Evolutionary conservation across 371 early-diverging fungal genomes (phyloP).

Genomic region (Apophysomyces elegans): DNA sequence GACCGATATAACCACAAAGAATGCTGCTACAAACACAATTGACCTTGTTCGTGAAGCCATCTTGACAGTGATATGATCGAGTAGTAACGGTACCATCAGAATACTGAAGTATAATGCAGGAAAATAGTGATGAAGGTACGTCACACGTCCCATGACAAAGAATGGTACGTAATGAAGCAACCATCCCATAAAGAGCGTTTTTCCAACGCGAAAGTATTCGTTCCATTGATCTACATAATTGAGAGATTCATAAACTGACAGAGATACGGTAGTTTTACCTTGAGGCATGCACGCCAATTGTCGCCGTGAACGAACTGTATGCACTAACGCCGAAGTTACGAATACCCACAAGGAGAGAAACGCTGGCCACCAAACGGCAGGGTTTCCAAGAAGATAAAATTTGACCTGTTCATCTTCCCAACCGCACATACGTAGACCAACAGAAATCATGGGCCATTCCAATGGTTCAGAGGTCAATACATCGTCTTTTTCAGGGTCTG

Average conservation of each 20-base stretch:
- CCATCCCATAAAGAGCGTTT: constrained; percentile 88
- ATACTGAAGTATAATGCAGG: constrained; percentile 97
- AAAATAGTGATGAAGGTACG: constrained; percentile 98
- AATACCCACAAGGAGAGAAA: constrained; percentile 66
- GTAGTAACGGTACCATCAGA: constrained; percentile 70
- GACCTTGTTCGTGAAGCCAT: constrained; percentile 19
- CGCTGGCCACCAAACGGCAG: constrained; percentile 93
- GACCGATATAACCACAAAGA: constrained; percentile 48
- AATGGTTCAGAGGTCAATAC: constrained; percentile 85
- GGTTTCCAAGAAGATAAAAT: constrained; percentile 97
- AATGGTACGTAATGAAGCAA: constrained; percentile 97
- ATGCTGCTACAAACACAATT: constrained; percentile 48
- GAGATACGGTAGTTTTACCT: constrained; percentile 20
- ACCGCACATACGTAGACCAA: constrained; percentile 96
- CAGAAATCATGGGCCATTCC: constrained; percentile 93
- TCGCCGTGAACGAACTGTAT: constrained; percentile 69
- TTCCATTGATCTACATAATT: constrained; percentile 61
- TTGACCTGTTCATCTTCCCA: constrained; percentile 93
- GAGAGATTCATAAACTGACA: not conserved
- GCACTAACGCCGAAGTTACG: constrained; percentile 37
- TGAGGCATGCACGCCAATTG: constrained; percentile 61
- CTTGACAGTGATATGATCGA: constrained; percentile 69
- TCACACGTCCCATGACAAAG: constrained; percentile 97
- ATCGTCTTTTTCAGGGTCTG: constrained; percentile 96
- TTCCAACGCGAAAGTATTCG: constrained; percentile 72